A percentile compares a stretch with the other conserved stretches of the same genome.
Evolutionary conservation across 768 basidiomycete genomes (phyloP).

Genomic region (Termitomyces sp.): DNA sequence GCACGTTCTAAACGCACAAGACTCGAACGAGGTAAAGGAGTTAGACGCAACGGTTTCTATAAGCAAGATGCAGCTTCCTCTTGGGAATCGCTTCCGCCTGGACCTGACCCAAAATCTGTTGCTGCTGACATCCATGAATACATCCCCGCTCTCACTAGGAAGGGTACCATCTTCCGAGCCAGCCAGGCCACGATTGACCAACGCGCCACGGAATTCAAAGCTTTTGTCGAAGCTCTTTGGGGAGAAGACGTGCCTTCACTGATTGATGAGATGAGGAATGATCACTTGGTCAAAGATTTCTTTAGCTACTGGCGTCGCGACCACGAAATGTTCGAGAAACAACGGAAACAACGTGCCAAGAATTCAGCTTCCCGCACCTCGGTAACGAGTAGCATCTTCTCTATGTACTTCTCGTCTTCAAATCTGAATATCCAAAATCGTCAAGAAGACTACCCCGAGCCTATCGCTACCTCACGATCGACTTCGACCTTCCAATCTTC

Average conservation of each 20-base stretch:
- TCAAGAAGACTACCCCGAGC: slow-evolving; percentile 12
- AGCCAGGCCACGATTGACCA: slow-evolving; percentile 62
- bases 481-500: slow-evolving; percentile 11
- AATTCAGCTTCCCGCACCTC: slow-evolving; percentile 33
- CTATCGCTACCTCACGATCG: slow-evolving; percentile 11
- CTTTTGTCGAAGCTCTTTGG: slow-evolving; percentile 56
- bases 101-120: slow-evolving; percentile 72
- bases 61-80: slow-evolving; percentile 72
- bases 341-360: slow-evolving; percentile 24
- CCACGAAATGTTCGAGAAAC: slow-evolving; percentile 47
- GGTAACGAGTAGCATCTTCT: slow-evolving; percentile 49
- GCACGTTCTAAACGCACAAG: slow-evolving; percentile 66
- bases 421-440: slow-evolving; percentile 18
- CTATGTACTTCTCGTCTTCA: slow-evolving; percentile 52
- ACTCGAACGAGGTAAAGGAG: slow-evolving; percentile 66
- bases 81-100: slow-evolving; percentile 81
- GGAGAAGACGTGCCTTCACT: slow-evolving; percentile 58
- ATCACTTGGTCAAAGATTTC: slow-evolving; percentile 61
- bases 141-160: slow-evolving; percentile 66
- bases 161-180: slow-evolving; percentile 66
- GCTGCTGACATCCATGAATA: slow-evolving; percentile 62
- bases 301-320: slow-evolving; percentile 78
- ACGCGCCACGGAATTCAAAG: slow-evolving; percentile 53
- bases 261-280: slow-evolving; percentile 57
- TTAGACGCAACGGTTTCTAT: slow-evolving; percentile 69